These are phyloP conservation scores for Aureobasidium sp. DNA, from an alignment of 2,329 filamentous ascomycete species.

Conservation along the genomic window DNA sequence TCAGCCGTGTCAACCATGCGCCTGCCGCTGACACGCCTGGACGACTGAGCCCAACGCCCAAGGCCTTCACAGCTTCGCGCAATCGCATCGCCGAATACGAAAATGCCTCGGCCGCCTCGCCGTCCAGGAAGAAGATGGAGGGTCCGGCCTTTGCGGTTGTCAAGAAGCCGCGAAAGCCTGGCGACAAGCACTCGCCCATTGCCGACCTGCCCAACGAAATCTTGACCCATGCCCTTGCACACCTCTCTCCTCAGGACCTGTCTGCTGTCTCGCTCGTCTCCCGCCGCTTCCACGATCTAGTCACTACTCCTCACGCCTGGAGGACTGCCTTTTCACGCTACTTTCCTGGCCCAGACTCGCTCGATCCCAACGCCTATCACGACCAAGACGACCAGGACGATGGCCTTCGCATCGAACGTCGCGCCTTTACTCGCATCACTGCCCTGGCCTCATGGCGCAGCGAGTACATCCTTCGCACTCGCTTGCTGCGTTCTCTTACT, in stretches of 20 bases:
- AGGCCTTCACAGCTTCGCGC: conserved; percentile 22
- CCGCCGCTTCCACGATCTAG: conserved; percentile 74
- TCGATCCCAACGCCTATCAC: conserved; percentile 35
- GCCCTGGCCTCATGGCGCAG: conserved; percentile 87
- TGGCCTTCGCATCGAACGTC: conserved; percentile 60
- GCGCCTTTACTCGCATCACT: conserved; percentile 76
- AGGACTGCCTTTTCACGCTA: conserved; percentile 84
- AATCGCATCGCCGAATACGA: conserved; percentile 52
- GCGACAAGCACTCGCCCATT: conserved; percentile 43
- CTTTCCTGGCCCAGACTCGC: conserved; percentile 68
- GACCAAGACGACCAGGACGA: conserved; percentile 44
- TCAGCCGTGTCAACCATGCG: conserved; percentile 22
- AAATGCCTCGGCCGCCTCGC: conserved; percentile 34
- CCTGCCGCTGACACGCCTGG: conserved; percentile 24
- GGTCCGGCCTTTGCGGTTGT: conserved; percentile 48
- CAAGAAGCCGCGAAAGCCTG: conserved; percentile 39
- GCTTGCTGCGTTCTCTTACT: conserved; percentile 70
- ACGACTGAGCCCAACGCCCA: conserved; percentile 24
- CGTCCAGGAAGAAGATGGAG: conserved; percentile 33
- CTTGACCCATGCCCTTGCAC: conserved; percentile 81
- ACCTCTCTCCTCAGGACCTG: conserved; percentile 79
- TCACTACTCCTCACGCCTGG: conserved; percentile 91
- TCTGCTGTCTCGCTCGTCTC: conserved; percentile 78
- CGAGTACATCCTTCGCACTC: conserved; percentile 85
- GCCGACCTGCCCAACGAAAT: conserved; percentile 80